A percentile compares a stretch with the other conserved stretches of the same genome.
Conservation (phyloP, 2,329 filamentous ascomycete species). For the Ambrosiella beaveri region DNA sequence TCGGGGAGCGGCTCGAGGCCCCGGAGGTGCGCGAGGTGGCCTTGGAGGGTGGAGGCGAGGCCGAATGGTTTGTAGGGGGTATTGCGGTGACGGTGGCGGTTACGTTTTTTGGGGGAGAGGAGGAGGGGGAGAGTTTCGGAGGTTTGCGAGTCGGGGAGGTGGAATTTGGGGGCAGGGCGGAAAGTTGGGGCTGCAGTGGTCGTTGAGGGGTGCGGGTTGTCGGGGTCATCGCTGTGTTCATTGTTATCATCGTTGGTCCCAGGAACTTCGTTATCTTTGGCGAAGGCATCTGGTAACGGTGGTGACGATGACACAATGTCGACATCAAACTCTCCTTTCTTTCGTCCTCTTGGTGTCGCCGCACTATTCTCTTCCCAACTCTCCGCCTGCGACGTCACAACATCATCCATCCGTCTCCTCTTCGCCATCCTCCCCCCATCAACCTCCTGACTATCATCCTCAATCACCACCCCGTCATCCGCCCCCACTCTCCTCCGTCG, state of each 20-base stretch:
- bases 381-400: not conserved
- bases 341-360: not conserved
- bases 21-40: slow-evolving; percentile 24
- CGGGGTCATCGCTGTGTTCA: not conserved
- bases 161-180: slow-evolving; percentile 24
- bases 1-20: not conserved
- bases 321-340: no score
- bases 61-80: slow-evolving; percentile 21
- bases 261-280: not conserved
- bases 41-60: slow-evolving; percentile 24
- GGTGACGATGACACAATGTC: no score
- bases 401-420: slow-evolving; percentile 4
- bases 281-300: no score
- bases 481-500: not conserved
- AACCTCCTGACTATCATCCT: slow-evolving; percentile 14
- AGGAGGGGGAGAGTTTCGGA: slow-evolving; percentile 1
- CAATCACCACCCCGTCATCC: slow-evolving; percentile 20
- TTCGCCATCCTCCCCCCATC: not conserved
- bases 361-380: not conserved
- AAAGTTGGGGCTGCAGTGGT: slow-evolving; percentile 20
- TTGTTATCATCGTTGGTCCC: not conserved
- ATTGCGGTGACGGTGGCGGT: slow-evolving; percentile 4
- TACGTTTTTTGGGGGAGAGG: not conserved
- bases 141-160: slow-evolving; percentile 14
- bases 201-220: not conserved